Percentiles rank a stretch among this genome's conserved stretches.
Conservation (phyloP, 1,284 basidiomycete species). For the Ceratobasidium papillatum region DNA sequence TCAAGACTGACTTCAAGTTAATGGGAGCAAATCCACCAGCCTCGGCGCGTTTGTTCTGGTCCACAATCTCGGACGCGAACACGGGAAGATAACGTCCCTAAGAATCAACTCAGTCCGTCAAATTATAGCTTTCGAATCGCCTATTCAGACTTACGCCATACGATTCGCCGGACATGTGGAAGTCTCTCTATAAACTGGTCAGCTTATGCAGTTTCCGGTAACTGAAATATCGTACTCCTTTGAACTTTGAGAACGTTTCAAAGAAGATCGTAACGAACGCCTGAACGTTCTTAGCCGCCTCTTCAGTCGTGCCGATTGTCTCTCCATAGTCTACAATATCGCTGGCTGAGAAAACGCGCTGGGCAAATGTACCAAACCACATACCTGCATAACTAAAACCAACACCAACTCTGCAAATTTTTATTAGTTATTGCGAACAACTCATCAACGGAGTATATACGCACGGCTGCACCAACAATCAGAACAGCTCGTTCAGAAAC, state of each 20-base stretch:
- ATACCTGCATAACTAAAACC: constrained; percentile 36
- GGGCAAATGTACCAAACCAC: neutral
- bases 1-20: constrained; percentile 81
- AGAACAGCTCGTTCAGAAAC: neutral
- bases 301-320: constrained; percentile 71
- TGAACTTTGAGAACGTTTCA: constrained; percentile 64
- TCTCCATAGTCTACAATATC: constrained; percentile 60
- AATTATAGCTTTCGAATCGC: neutral
- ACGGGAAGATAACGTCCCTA: constrained; percentile 78
- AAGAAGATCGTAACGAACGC: constrained; percentile 80
- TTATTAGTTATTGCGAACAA: neutral
- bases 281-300: constrained; percentile 73
- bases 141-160: constrained; percentile 62
- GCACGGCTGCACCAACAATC: neutral
- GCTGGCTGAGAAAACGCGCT: neutral
- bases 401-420: constrained; percentile 8
- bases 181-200: constrained; percentile 52
- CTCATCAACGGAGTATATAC: neutral
- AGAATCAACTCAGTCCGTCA: neutral
- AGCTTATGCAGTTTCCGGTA: neutral
- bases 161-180: constrained; percentile 77
- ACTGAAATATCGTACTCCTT: constrained; percentile 30
- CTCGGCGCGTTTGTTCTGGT: constrained; percentile 72
- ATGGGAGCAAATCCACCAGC: constrained; percentile 73
- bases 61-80: constrained; percentile 81